phyloP scores from a whole-genome alignment of 495 filamentous ascomycete species.

The Tuber melanosporum region DNA sequence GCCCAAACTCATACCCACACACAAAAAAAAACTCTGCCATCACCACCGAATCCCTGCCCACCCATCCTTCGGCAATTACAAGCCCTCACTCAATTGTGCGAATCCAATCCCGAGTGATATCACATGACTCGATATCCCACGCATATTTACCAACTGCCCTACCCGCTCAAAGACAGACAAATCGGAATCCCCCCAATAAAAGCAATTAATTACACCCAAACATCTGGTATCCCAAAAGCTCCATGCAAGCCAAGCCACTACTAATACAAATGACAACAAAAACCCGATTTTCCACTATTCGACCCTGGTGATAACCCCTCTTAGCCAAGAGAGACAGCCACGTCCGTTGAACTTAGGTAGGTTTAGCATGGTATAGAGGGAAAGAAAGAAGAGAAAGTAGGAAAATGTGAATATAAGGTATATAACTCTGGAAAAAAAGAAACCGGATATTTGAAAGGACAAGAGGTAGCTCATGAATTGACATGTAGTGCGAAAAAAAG shows the following conservation, averaged over 20 bases:
- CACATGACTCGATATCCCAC: neutral
- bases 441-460: neutral
- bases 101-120: neutral
- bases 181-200: neutral
- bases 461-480: neutral
- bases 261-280: neutral
- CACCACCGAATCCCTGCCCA: neutral
- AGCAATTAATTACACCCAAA: constrained; percentile 4
- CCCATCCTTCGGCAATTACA: neutral
- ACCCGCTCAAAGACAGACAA: neutral
- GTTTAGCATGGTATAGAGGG: neutral
- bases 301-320: neutral
- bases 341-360: neutral
- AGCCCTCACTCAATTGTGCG: neutral
- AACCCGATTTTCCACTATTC: neutral
- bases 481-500: neutral
- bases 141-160: neutral
- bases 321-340: neutral
- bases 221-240: neutral
- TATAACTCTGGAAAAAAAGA: neutral
- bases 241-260: neutral
- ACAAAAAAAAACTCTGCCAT: neutral
- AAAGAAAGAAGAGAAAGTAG: neutral
- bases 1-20: neutral
- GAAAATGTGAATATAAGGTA: neutral